phyloP scores from a whole-genome alignment of 192 early-diverging fungal genomes.

The Entrophospora sp. region DNA sequence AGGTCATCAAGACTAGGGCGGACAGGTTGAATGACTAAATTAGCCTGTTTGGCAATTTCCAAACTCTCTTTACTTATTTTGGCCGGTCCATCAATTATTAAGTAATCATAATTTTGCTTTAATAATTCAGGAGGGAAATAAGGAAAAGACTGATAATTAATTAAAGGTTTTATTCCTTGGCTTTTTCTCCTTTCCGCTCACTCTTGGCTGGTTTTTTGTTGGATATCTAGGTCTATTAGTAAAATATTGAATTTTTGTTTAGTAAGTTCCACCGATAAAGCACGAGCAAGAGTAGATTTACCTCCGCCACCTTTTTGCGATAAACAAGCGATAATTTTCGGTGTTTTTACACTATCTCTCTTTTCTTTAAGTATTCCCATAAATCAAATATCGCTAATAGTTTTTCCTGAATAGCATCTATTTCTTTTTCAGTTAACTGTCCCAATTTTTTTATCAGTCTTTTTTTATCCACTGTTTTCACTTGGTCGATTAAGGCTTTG shows the following conservation, averaged over 20 bases:
- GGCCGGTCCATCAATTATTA: slow-evolving; percentile 10
- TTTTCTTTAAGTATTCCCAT: neutral
- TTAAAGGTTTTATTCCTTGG: slow-evolving; percentile 6
- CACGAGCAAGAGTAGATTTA: neutral
- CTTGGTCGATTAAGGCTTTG: neutral
- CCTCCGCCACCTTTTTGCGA: slow-evolving; percentile 1
- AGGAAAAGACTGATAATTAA: slow-evolving; percentile 6
- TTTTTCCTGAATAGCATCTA: neutral
- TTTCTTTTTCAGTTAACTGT: neutral
- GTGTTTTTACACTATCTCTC: no score
- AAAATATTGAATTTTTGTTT: neutral
- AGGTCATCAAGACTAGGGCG: neutral
- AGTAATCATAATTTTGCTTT: slow-evolving; percentile 7
- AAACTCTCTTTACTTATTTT: neutral
- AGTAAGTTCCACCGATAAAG: neutral
- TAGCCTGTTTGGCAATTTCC: slow-evolving; percentile 4
- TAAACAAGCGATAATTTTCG: neutral
- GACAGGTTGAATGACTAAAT: slow-evolving; percentile 8
- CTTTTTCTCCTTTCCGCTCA: neutral
- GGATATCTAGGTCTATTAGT: neutral
- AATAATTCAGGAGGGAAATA: slow-evolving; percentile 7
- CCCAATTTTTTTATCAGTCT: neutral
- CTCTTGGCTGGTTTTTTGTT: neutral
- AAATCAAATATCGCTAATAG: neutral
- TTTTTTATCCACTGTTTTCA: neutral